phyloP scores from a whole-genome alignment of 345 rosid species.

The Gossypium ekmanianum region DNA sequence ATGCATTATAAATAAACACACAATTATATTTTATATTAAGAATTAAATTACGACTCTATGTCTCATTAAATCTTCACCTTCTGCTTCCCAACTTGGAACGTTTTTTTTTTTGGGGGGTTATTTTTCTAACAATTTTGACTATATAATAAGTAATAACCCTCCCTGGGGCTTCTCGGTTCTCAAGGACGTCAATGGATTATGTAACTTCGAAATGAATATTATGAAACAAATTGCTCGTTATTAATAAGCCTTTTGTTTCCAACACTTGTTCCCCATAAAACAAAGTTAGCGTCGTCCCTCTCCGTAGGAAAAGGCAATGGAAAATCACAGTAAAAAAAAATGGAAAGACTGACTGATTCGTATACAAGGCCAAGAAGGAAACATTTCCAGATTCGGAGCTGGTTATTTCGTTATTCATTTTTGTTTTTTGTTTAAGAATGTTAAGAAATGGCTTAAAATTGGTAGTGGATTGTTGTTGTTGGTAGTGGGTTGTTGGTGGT shows the following conservation, averaged over 20 bases:
- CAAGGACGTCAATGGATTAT: neutral
- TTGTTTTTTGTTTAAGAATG: neutral
- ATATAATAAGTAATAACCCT: too few species aligned
- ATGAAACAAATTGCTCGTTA: neutral
- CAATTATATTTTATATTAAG: too few species aligned
- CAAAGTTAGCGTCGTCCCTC: neutral
- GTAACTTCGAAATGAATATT: neutral
- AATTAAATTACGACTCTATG: too few species aligned
- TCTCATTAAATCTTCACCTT: too few species aligned
- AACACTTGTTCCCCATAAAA: neutral
- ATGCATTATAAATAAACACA: too few species aligned
- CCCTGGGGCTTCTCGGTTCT: neutral
- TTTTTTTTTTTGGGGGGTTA: too few species aligned
- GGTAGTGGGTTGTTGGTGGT: too few species aligned
- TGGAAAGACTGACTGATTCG: slow-evolving; percentile 5
- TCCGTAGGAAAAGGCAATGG: slow-evolving; percentile 8
- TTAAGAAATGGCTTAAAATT: too few species aligned
- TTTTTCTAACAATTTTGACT: too few species aligned
- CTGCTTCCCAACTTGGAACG: too few species aligned
- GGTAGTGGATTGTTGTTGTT: too few species aligned
- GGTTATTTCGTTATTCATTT: neutral
- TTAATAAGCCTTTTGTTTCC: neutral
- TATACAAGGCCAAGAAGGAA: slow-evolving; percentile 5
- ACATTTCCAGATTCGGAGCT: neutral
- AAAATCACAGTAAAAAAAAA: neutral